Conservation (phyloP, 257 asterid species). For the Primulina eburnea region DNA sequence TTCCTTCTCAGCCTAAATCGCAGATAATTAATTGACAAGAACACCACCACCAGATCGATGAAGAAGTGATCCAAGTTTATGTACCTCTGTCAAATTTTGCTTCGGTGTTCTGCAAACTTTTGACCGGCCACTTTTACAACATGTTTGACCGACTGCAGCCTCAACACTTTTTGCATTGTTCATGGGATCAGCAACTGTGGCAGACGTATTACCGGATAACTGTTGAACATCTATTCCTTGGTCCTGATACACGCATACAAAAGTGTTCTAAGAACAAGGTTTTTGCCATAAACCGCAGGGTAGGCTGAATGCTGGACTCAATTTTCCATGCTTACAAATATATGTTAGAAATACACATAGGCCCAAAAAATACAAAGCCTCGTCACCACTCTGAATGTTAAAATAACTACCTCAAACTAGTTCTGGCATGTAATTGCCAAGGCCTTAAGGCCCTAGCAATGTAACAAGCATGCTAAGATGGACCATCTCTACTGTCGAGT, state of each 20-base stretch:
- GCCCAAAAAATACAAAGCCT: constrained; percentile 3
- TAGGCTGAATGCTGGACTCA: background rate
- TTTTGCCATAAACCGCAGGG: constrained; percentile 1
- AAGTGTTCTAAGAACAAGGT: background rate
- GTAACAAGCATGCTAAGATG: background rate
- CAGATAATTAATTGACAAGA: background rate
- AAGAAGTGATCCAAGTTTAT: constrained; percentile 3
- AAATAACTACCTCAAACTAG: background rate
- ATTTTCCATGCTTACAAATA: no score
- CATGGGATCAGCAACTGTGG: constrained; percentile 14
- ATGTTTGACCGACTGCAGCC: constrained; percentile 19
- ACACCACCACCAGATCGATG: background rate
- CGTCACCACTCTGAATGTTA: background rate
- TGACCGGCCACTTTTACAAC: constrained; percentile 24
- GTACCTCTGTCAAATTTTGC: constrained; percentile 51
- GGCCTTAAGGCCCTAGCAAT: background rate
- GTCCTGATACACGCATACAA: constrained; percentile 36
- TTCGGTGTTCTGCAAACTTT: constrained; percentile 33
- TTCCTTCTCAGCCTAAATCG: constrained; percentile 64
- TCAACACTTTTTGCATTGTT: constrained; percentile 19
- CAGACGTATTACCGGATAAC: constrained; percentile 14
- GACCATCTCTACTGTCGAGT: background rate
- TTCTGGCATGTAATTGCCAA: background rate
- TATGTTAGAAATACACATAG: background rate
- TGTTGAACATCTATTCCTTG: constrained; percentile 15